Conservation (phyloP, 1,284 basidiomycete genomes). For the Heterobasidion parviporum region DNA sequence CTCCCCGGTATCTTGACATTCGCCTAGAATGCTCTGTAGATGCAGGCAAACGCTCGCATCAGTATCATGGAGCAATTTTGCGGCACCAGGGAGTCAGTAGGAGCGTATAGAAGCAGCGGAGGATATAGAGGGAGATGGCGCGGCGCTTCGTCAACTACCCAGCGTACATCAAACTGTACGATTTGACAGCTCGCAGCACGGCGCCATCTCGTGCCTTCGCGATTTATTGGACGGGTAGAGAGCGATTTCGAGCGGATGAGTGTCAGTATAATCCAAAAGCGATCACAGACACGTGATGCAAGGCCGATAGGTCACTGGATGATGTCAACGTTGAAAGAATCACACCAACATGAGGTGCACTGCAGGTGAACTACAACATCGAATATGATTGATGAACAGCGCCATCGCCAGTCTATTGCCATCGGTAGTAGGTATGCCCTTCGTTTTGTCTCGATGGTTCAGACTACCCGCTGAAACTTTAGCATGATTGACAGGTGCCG, state of each 20-base stretch:
- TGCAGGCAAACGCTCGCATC: no score
- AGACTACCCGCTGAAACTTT: background rate
- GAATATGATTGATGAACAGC: slow-evolving; percentile 34
- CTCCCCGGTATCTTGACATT: no score
- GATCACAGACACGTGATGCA: slow-evolving; percentile 30
- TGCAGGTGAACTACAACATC: no score
- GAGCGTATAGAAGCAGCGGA: no score
- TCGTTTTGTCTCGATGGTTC: background rate
- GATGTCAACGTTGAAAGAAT: background rate
- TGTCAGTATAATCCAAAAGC: slow-evolving; percentile 21
- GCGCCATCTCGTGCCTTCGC: slow-evolving; percentile 36
- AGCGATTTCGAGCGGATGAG: slow-evolving; percentile 29
- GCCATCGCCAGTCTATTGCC: slow-evolving; percentile 31
- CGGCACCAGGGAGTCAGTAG: no score
- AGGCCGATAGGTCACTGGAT: slow-evolving; percentile 25
- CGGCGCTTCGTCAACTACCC: no score
- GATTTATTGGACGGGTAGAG: slow-evolving; percentile 32
- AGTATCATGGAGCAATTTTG: no score
- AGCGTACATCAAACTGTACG: no score
- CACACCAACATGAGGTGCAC: background rate
- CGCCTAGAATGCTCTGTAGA: no score
- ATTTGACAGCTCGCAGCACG: slow-evolving; percentile 22
- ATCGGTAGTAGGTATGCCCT: slow-evolving; percentile 30
- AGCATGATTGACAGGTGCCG: slow-evolving; percentile 35
- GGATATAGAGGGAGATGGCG: no score